Conservation (phyloP, 352 stramenopile genomes). For the Elongisporangium senticosum region DNA sequence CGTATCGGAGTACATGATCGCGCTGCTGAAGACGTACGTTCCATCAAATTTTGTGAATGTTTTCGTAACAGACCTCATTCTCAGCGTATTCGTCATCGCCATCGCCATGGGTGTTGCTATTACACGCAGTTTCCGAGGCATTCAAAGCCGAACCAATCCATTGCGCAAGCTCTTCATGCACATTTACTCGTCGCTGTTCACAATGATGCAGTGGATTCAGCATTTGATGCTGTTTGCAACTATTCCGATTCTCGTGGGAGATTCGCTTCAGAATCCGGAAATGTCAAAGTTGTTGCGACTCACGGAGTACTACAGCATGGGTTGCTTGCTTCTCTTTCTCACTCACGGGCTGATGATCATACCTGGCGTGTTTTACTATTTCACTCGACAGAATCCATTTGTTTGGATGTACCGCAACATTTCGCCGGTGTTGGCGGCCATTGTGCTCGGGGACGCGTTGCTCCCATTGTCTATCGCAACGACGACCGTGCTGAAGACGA, state of each 20-base stretch:
- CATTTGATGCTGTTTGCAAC: constrained; percentile 37
- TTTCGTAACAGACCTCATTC: constrained; percentile 31
- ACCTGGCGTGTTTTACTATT: constrained; percentile 37
- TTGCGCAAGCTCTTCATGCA: constrained; percentile 55
- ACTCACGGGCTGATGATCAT: constrained; percentile 41
- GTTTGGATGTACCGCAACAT: constrained; percentile 39
- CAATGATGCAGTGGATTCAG: constrained; percentile 57
- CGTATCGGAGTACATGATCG: constrained; percentile 38
- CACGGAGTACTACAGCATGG: constrained; percentile 39
- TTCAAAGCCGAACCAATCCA: constrained; percentile 43
- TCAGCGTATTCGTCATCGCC: constrained; percentile 47
- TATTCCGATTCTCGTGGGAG: constrained; percentile 39
- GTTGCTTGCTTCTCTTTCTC: constrained; percentile 12
- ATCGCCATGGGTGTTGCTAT: constrained; percentile 41
- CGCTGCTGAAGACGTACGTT: constrained; percentile 37
- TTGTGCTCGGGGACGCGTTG: constrained; percentile 38
- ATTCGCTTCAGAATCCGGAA: constrained; percentile 30
- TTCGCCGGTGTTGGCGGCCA: constrained; percentile 39
- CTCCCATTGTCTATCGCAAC: constrained; percentile 47
- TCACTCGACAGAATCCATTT: constrained; percentile 53
- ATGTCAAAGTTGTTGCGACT: constrained; percentile 26
- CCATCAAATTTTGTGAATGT: constrained; percentile 39
- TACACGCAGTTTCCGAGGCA: constrained; percentile 31
- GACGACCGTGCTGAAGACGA: constrained; percentile 44
- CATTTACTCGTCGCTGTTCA: constrained; percentile 50